Percentiles rank a stretch among this genome's conserved stretches.
These are phyloP conservation scores for Leccinum incarnatum DNA, from an alignment of 768 basidiomycete species.

Conservation along the genomic window DNA sequence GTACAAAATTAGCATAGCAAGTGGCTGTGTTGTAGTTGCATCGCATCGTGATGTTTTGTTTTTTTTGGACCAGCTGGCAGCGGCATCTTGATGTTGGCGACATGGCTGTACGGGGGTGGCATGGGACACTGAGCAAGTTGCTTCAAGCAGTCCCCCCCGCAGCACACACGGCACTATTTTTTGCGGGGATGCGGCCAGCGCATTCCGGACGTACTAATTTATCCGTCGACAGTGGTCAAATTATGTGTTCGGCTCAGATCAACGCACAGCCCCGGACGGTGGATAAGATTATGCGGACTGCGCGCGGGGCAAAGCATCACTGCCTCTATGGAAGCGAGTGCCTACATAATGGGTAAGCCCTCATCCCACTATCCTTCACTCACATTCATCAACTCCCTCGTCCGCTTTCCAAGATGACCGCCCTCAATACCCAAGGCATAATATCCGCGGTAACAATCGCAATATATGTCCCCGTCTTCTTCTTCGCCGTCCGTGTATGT, in stretches of 20 bases:
- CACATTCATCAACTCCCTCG: background rate
- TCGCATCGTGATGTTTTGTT: too few relatives aligned
- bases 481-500: constrained; percentile 44
- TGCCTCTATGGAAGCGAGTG: constrained; percentile 12
- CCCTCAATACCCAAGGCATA: constrained; percentile 41
- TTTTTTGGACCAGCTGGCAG: too few relatives aligned
- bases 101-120: background rate
- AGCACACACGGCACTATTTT: background rate
- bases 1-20: too few relatives aligned
- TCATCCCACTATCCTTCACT: constrained; percentile 3
- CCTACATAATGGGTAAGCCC: constrained; percentile 19
- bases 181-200: background rate
- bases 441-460: constrained; percentile 59
- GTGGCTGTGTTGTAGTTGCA: too few relatives aligned
- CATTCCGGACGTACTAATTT: background rate
- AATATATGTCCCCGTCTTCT: constrained; percentile 56
- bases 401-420: constrained; percentile 24
- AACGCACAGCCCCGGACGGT: constrained; percentile 15
- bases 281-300: background rate
- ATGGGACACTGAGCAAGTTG: background rate
- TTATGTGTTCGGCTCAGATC: background rate
- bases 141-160: background rate
- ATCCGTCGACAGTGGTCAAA: background rate
- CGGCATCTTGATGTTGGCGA: background rate
- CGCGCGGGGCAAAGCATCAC: constrained; percentile 11